Evolutionary conservation across 2,329 filamentous ascomycete species (phyloP), one percentile per base, ranked within the genome.

Genomic region (Orbilia brochopaga): DNA sequence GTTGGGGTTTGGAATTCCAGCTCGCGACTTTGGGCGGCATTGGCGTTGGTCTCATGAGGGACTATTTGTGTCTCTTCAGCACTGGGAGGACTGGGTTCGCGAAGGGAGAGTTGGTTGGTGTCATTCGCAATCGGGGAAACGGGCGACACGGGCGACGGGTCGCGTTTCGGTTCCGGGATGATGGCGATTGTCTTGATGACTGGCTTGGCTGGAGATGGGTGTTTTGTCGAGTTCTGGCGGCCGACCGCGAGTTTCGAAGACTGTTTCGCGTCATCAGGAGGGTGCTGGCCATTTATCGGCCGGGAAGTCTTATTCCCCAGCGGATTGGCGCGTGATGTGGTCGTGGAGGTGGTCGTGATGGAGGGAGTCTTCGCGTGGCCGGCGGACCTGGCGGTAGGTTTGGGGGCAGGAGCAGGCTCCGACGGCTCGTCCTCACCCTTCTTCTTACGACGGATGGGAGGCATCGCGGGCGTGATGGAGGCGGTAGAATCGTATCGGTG

Each of bases 361-460:
- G 27, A 32, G 27, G 27, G 27, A 32, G 27, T 8, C 27, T 32
- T 32, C 27, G 27, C 3, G 27, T 32, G 27, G 27, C 8, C 27
- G 27, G 27, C 8, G 27, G 27, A 32, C 8, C 27, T 32, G 27
- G 27, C 27, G 27, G 27, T 32, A 8, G 61, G 44, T 42, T 57
- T 53, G 48, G 59, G 11, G 30, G 44, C 51, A 46, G 63, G 63
- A 48, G 66, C 63, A 48, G 62, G 58, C 23, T 60, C 62, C 13
- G 65, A 70, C 3, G 52, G 27, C 15, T 70, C 65, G 42, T 72
- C 67, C 24, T 65, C 67, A 32, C 67, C 60, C 42, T 60, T 72
- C 58, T 72, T 72, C 60, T 72, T 72, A 23, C 60, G 67, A 42
- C 67, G 60, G 42, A 72, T 52, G 40, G 67, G 67, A 64, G 67